phyloP scores from a whole-genome alignment of 164 flowering plant species.

The Magnolia kwangsiensis region DNA sequence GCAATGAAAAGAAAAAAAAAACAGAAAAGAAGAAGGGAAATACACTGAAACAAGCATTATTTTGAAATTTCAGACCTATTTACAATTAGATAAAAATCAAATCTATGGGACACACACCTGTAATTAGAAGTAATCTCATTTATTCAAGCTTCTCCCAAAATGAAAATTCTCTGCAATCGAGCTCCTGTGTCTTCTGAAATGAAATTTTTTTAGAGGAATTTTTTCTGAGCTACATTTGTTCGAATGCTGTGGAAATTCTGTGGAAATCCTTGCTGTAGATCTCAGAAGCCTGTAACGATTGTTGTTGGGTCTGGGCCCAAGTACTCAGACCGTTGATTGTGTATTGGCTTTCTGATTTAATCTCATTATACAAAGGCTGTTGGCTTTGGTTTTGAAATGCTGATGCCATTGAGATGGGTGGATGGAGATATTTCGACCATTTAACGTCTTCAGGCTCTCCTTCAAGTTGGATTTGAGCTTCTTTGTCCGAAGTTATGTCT shows the following conservation, averaged over 20 bases:
- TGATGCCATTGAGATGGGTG: too few relatives aligned
- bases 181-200: background rate
- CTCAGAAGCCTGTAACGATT: slow-evolving; percentile 34
- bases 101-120: slow-evolving; percentile 52
- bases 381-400: too few relatives aligned
- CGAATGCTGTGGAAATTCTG: slow-evolving; percentile 44
- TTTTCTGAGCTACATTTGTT: too few relatives aligned
- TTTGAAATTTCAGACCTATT: slow-evolving; percentile 44
- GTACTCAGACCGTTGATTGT: slow-evolving; percentile 25
- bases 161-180: slow-evolving; percentile 13
- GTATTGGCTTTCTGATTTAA: slow-evolving; percentile 43
- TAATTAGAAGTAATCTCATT: slow-evolving; percentile 23
- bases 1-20: too few relatives aligned
- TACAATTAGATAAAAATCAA: slow-evolving; percentile 29
- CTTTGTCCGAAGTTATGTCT: too few relatives aligned
- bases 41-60: too few relatives aligned
- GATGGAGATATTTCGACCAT: too few relatives aligned
- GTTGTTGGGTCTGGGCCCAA: slow-evolving; percentile 49
- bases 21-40: too few relatives aligned
- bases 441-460: too few relatives aligned
- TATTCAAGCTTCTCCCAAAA: slow-evolving; percentile 23
- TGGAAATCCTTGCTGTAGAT: slow-evolving; percentile 40
- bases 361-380: slow-evolving; percentile 36
- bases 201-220: background rate
- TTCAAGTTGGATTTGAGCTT: too few relatives aligned